Evolutionary conservation across 179 eudicot genomes (phyloP).

Genomic region (Nepenthes alata): DNA sequence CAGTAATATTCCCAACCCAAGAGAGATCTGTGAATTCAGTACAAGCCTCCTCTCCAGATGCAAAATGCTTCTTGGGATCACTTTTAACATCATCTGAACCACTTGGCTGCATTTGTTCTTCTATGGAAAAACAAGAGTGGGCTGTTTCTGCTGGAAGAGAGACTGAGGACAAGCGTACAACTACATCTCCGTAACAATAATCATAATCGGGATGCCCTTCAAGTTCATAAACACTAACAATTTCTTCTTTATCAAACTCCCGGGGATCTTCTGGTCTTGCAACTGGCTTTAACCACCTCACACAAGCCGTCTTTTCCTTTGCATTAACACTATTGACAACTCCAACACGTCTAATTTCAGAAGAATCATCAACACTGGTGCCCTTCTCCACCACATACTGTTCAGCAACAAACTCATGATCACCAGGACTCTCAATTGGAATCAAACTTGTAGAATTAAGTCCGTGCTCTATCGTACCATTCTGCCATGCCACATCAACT

Average conservation of each 20-base stretch:
- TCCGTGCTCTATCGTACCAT: constrained; percentile 51
- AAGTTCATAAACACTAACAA: constrained; percentile 96
- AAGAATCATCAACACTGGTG: constrained; percentile 45
- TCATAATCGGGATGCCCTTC: constrained; percentile 95
- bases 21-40: constrained; percentile 53
- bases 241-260: constrained; percentile 78
- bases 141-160: constrained; percentile 19
- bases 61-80: constrained; percentile 14
- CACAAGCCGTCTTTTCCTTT: constrained; percentile 84
- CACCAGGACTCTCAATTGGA: constrained; percentile 90
- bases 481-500: constrained; percentile 94
- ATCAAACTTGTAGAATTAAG: constrained; percentile 58
- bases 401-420: constrained; percentile 91
- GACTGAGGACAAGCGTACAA: constrained; percentile 72
- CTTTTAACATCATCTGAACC: constrained; percentile 15
- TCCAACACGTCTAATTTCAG: constrained; percentile 71
- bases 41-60: constrained; percentile 23
- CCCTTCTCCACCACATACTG: constrained; percentile 93
- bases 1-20: constrained; percentile 98
- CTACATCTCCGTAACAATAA: constrained; percentile 95
- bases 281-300: constrained; percentile 81
- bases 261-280: constrained; percentile 72
- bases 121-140: constrained; percentile 15
- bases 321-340: constrained; percentile 87
- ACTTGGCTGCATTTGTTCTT: constrained; percentile 17